Conservation (phyloP, 306 rosid genomes). For the Erythrophleum fordii region DNA sequence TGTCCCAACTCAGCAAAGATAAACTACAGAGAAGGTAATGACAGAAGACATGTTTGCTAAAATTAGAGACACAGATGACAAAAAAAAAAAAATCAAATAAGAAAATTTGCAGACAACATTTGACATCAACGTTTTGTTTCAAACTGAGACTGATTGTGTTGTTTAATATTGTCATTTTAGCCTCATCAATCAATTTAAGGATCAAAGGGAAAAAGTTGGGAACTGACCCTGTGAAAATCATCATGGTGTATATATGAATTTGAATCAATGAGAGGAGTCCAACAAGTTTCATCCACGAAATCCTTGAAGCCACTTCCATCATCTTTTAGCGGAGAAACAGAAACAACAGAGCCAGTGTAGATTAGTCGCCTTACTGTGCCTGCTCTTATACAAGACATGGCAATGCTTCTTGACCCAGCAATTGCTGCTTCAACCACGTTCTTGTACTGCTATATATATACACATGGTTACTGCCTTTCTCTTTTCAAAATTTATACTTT, state of each 20-base stretch:
- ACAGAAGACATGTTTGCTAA: too few species aligned
- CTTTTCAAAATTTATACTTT: too few species aligned
- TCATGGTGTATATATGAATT: background rate
- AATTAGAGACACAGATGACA: too few species aligned
- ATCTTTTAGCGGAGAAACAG: constrained; percentile 49
- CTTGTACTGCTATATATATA: constrained; percentile 37
- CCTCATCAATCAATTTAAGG: background rate
- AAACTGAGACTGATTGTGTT: too few species aligned
- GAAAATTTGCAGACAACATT: too few species aligned
- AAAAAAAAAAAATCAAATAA: too few species aligned
- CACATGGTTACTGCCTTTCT: background rate
- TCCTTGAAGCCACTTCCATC: constrained; percentile 51
- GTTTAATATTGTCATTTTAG: too few species aligned
- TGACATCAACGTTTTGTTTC: too few species aligned
- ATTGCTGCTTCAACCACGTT: constrained; percentile 45
- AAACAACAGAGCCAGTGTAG: constrained; percentile 48
- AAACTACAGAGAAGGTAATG: too few species aligned
- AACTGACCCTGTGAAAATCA: constrained; percentile 25
- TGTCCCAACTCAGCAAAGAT: too few species aligned
- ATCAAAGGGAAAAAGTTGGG: background rate
- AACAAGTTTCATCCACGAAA: background rate
- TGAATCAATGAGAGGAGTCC: constrained; percentile 44
- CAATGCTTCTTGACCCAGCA: constrained; percentile 39
- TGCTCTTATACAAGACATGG: constrained; percentile 41
- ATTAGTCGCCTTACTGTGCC: constrained; percentile 50